Base-by-base conservation (phyloP, 2,329 filamentous ascomycete genomes). In the Laburnicola sp. region DNA sequence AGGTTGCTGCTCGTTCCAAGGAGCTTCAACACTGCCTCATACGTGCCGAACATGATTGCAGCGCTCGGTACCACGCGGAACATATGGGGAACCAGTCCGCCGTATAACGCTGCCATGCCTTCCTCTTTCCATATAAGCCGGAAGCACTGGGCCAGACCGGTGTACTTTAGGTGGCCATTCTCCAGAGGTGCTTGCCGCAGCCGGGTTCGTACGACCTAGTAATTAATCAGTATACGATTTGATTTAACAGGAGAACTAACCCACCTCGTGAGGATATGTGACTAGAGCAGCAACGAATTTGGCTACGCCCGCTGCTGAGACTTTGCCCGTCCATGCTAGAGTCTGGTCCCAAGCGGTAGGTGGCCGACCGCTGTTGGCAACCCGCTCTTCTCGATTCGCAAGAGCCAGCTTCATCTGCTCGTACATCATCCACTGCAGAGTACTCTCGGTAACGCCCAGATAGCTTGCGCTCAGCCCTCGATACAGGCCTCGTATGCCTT, bases 1-100 rank as follows among this genome's bases (percentile, higher is more conserved):
- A 66, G 58, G 47, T 74, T 73, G 50, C 75, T 74, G 42, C 69
- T 75, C 54, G 76, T 74, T 2, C 78, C 78, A 35, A 80, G 57
- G 9, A 75, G 65, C 62, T 75, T 76, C 49, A 80, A 60, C n/a
- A 79, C 75, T n/a, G 70, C 74, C 58, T 80, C 78, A 48, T 80
- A 96, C 79, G 94, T 94, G 74, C 91, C 91, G 72, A 97, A 96
- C 89, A 96, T 97, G 72, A 97, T 96, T 60, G 89, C 91, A 6
- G 93, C 91, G 62, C 89, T 94, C 1, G 93, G 93, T 4, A 97
- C 92, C 5, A 92, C 92, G 55, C 92, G 83, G 74, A 97, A 83
- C 65, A 97, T 84, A 70, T 97, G 93, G 40, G 93, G 91, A 10
- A 92, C 95, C 65, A 97, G 79, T 16, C 92, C 92, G 49, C 93